Evolutionary conservation across 2,329 filamentous ascomycete genomes (phyloP), one percentile per base, ranked within the genome.

Genomic region (Ophiostoma pallidulum): DNA sequence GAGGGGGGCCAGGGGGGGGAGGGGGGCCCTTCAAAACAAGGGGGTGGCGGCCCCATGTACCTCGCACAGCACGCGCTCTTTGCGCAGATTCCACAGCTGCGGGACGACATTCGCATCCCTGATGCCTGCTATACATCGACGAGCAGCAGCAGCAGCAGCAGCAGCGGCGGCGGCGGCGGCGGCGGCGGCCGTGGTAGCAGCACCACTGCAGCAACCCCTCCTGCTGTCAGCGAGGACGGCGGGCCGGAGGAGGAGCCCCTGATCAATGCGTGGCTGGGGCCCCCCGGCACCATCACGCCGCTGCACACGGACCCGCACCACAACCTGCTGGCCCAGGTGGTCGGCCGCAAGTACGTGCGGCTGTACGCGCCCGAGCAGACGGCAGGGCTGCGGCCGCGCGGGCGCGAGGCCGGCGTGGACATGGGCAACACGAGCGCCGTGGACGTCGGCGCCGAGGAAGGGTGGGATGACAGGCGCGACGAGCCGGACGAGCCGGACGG

Each of bases 271-370:
- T 98, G 92, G 92, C 84, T 97, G 53, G 92, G 92, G 0, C 92
- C 92, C 0, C 71, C 80, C 0, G 82, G 80, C 42, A 97, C 92
- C 0, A 90, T 95, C 53, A 95, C 89, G 1, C 92, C 92, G 2
- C 71, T 97, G 1, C 92, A 98, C 63, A 94, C 88, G 2, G 92
- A 97, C 59, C 87, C 86, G 1, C 94, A 96, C 62, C 87, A 96
- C 61, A 97, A 97, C 60, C 78, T 97, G 41, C 76, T 97, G 4
- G 82, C 82, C 20, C 92, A 97, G 63, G 85, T 94, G 0, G 86
- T 94, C 0, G 92, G 92, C 0, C 73, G 77, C 49, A 98, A 98
- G 65, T 97, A 97, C 63, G 69, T 97, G n/a, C 76, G 92, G 1
- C 71, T 97, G 2, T 97, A 96, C 62, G 73, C 82, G 1, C 90